Evolutionary conservation across 2,329 filamentous ascomycete genomes (phyloP).

Genomic region (Alternaria gaisen): DNA sequence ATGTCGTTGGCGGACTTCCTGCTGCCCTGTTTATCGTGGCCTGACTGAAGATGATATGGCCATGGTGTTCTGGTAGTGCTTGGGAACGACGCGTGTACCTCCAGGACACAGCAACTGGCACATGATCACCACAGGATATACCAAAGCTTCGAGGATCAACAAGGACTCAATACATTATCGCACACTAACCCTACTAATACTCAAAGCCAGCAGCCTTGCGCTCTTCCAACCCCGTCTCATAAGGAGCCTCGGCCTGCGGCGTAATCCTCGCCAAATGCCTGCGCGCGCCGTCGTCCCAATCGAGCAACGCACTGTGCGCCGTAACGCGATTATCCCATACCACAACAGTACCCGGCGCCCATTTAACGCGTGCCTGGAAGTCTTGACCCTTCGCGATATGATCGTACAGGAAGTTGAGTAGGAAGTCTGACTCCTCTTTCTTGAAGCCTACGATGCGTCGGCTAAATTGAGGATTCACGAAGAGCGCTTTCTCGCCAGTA

Average conservation of each 20-base stretch:
- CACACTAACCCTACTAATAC: constrained; percentile 17
- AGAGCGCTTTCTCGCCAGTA: constrained; percentile 85
- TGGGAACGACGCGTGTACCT: neutral
- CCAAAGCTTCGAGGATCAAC: neutral
- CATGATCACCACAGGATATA: neutral
- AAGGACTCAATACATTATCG: neutral
- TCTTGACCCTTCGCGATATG: constrained; percentile 77
- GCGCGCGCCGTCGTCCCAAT: constrained; percentile 82
- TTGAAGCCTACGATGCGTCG: constrained; percentile 83
- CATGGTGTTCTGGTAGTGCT: neutral
- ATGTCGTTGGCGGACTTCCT: no score
- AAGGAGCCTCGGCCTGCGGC: constrained; percentile 80
- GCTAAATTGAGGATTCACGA: constrained; percentile 85
- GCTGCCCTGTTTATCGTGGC: neutral
- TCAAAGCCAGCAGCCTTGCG: constrained; percentile 24
- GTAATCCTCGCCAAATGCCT: constrained; percentile 84
- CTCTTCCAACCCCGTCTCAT: constrained; percentile 66
- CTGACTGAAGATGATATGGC: neutral
- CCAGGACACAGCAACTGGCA: neutral
- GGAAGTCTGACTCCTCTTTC: constrained; percentile 82
- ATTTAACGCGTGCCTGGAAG: constrained; percentile 77
- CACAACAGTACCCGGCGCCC: constrained; percentile 81
- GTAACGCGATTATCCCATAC: constrained; percentile 88
- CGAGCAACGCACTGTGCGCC: constrained; percentile 78
- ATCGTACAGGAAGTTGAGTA: constrained; percentile 80